Base-by-base conservation (phyloP, 2,329 filamentous ascomycete genomes). In the Talaromyces amestolkiae region DNA sequence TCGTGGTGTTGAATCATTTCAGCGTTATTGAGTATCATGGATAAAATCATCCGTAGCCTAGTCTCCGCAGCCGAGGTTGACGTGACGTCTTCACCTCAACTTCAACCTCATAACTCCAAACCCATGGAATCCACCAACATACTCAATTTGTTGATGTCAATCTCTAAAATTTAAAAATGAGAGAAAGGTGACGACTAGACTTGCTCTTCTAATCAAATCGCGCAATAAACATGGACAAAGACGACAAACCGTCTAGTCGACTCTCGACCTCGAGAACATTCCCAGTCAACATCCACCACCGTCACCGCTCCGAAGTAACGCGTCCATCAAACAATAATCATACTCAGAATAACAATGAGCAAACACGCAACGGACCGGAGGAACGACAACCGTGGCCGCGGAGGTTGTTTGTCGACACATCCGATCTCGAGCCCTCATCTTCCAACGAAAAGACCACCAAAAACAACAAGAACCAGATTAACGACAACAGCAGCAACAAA, bases 321-420 rank as follows among this genome's bases (percentile, higher is more conserved):
- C 43, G 58, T 13, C 45, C 56, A 45, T 62, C 45, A n/a, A 33
- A 27, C n/a, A 15, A 59, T 0, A 31, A 39, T 0, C 15, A 43
- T 1, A 37, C 3, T 22, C 31, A 39, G 31, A 58, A 37, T 3
- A 27, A 27, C 10, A 45, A 27, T 5, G 9, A 45, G 3, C 37
- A 59, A 41, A 49, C 37, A 47, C 63, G 22, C 27, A 54, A 27
- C 64, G 58, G 51, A 5, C 19, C 65, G 15, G 64, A 68, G 11
- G 68, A 72, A 53, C 68, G 68, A n/a, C 69, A 69, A 11, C 67
- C 68, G 24, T 61, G 66, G 66, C 54, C 64, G 10, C 70, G 66
- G 15, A 65, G 68, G 64, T 47, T 70, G 15, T 65, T 69, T 45
- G 66, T 72, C 47, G 69, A 72, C 43, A 66, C 67, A 9, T 65